phyloP scores from a whole-genome alignment of 768 basidiomycete species.

The Inosperma sp. region DNA sequence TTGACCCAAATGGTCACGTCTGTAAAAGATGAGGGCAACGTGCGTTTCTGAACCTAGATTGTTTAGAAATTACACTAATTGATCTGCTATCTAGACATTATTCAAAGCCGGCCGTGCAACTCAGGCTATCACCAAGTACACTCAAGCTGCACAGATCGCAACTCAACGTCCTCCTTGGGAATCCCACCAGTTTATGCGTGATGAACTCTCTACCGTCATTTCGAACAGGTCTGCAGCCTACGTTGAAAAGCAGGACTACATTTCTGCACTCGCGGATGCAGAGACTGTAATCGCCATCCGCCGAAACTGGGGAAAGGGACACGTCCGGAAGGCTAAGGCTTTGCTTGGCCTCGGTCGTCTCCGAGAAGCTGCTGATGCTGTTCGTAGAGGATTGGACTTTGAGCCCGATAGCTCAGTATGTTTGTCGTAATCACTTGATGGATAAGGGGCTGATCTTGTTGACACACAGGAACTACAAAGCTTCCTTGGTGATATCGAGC shows the following conservation, averaged over 20 bases:
- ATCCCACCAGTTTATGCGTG: constrained; percentile 70
- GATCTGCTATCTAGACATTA: constrained; percentile 44
- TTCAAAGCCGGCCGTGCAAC: constrained; percentile 73
- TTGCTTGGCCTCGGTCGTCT: constrained; percentile 64
- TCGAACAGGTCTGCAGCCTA: constrained; percentile 92
- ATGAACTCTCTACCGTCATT: constrained; percentile 85
- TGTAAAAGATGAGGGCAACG: constrained; percentile 95
- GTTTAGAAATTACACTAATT: constrained; percentile 16
- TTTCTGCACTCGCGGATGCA: constrained; percentile 81
- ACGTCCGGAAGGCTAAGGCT: constrained; percentile 92
- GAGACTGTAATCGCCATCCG: constrained; percentile 85
- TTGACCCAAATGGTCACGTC: constrained; percentile 67
- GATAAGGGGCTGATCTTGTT: constrained; percentile 4
- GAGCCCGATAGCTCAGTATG: constrained; percentile 54
- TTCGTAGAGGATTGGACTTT: constrained; percentile 79
- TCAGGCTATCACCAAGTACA: constrained; percentile 76
- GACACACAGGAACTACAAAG: constrained; percentile 26
- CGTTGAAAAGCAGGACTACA: constrained; percentile 67
- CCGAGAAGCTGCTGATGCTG: constrained; percentile 76
- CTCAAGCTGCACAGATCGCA: constrained; percentile 70
- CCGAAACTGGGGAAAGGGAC: constrained; percentile 90
- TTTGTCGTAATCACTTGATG: not conserved
- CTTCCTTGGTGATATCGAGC: constrained; percentile 36
- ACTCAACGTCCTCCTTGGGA: constrained; percentile 88
- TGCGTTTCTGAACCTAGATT: constrained; percentile 37